Evolutionary conservation across 805 yeast genomes (phyloP).

Genomic region (Barnettozyma siamensis): DNA sequence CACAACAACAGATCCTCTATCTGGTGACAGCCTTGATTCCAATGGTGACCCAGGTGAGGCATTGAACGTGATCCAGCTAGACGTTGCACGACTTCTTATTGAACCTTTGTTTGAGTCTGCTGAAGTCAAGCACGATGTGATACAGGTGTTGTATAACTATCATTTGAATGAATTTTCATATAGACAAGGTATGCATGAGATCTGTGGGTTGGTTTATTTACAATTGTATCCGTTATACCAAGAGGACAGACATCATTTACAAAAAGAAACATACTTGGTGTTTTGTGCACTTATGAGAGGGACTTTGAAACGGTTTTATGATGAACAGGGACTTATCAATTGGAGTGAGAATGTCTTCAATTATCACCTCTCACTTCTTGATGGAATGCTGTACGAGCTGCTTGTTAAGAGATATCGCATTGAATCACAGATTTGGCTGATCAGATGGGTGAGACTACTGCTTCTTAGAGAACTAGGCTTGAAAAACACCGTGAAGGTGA

Average conservation of each 20-base stretch:
- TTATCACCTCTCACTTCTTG: constrained; percentile 37
- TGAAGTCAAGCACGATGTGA: constrained; percentile 15
- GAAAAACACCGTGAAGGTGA: constrained; percentile 29
- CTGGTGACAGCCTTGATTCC: no score
- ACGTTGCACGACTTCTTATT: constrained; percentile 19
- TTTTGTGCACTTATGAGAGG: constrained; percentile 39
- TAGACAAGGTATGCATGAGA: constrained; percentile 50
- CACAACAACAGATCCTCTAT: background rate
- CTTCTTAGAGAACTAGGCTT: constrained; percentile 41
- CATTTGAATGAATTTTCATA: constrained; percentile 24
- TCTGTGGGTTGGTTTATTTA: constrained; percentile 41
- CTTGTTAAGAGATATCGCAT: constrained; percentile 37
- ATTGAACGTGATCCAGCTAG: background rate
- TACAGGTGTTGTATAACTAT: constrained; percentile 22
- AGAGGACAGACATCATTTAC: no score
- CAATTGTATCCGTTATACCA: constrained; percentile 26
- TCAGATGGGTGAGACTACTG: constrained; percentile 41
- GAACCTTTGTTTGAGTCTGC: constrained; percentile 20
- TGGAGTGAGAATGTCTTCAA: constrained; percentile 40
- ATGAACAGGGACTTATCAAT: constrained; percentile 35
- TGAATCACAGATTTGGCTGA: constrained; percentile 48
- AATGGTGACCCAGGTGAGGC: no score
- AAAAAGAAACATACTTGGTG: constrained; percentile 37
- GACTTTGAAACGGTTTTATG: constrained; percentile 39
- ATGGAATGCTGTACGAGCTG: constrained; percentile 40